phyloP scores from a whole-genome alignment of 352 stramenopile species.

The Pelagophyceae sp. region DNA sequence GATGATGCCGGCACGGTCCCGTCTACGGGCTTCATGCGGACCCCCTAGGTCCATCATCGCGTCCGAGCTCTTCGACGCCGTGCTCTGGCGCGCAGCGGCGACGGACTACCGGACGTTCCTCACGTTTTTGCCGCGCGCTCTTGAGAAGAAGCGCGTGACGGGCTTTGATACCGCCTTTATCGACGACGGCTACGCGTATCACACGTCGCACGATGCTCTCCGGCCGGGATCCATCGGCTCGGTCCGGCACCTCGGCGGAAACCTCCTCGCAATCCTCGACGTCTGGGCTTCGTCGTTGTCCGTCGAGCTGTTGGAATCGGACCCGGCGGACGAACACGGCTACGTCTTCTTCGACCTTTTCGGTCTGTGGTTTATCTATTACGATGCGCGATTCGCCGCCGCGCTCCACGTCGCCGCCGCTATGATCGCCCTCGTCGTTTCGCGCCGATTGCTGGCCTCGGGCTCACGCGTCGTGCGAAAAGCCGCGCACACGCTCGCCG shows the following conservation, averaged over 20 bases:
- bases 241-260: background rate
- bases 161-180: background rate
- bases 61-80: background rate
- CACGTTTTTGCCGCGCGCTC: background rate
- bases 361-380: background rate
- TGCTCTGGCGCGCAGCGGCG: constrained; percentile 1
- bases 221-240: background rate
- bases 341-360: constrained; percentile 9
- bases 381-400: background rate
- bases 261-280: background rate
- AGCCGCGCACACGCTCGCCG: background rate
- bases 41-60: too few species aligned
- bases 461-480: background rate
- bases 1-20: too few species aligned
- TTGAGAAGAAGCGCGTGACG: background rate
- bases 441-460: background rate
- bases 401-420: background rate
- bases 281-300: background rate
- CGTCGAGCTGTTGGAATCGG: too few species aligned
- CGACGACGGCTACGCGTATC: background rate
- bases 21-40: too few species aligned
- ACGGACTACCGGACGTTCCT: background rate
- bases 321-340: background rate
- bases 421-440: background rate
- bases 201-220: background rate